Conservation (phyloP, 2,329 filamentous ascomycete genomes). For the Gnomoniopsis smithogilvyi region DNA sequence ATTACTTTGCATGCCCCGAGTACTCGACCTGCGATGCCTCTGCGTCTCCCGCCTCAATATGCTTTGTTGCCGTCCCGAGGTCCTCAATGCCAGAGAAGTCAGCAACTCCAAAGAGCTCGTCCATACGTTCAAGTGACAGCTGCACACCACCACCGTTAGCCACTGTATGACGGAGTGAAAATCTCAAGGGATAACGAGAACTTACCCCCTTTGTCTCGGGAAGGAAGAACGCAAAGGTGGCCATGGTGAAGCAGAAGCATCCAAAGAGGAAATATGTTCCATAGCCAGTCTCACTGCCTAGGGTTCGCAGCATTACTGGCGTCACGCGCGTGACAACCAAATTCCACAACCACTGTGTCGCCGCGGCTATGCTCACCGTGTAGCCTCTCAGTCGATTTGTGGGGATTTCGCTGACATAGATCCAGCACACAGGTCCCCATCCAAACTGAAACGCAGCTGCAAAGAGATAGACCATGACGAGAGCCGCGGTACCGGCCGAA, state of each 20-base stretch:
- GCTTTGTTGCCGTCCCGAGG: constrained; percentile 16
- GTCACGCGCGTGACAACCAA: constrained; percentile 60
- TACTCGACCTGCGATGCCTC: constrained; percentile 8
- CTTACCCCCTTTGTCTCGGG: constrained; percentile 23
- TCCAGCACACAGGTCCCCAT: constrained; percentile 65
- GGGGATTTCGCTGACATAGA: constrained; percentile 62
- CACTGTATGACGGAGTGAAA: not conserved
- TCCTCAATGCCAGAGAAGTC: constrained; percentile 22
- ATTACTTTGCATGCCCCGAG: not conserved
- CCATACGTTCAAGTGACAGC: constrained; percentile 25
- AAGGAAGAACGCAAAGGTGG: constrained; percentile 16
- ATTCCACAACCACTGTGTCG: constrained; percentile 64
- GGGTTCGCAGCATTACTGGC: constrained; percentile 54
- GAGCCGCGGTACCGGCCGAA: constrained; percentile 48
- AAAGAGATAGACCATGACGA: constrained; percentile 63
- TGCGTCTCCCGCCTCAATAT: constrained; percentile 3
- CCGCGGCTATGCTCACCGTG: constrained; percentile 59
- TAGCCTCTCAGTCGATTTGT: constrained; percentile 54
- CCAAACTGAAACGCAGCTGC: constrained; percentile 59
- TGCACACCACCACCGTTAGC: not conserved
- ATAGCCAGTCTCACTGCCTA: constrained; percentile 17
- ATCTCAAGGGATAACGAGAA: not conserved
- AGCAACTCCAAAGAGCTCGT: constrained; percentile 24
- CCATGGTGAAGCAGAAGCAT: constrained; percentile 55
- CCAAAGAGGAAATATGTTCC: constrained; percentile 63